These are phyloP conservation scores for Agastache rugosa DNA, from an alignment of 257 asterid genomes.

Conservation along the genomic window DNA sequence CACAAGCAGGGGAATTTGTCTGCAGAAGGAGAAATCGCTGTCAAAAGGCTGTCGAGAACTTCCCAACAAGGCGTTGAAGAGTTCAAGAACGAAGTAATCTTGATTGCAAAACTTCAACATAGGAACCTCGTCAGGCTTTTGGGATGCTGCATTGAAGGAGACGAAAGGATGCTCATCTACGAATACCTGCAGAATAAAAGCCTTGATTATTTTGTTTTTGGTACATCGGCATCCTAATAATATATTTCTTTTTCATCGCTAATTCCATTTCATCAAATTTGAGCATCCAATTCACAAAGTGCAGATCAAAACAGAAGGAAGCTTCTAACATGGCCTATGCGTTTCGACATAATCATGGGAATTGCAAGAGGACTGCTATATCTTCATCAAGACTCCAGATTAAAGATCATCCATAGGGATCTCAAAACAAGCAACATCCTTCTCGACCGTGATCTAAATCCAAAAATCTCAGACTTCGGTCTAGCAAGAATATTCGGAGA, in stretches of 20 bases:
- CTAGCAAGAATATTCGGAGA: conserved; percentile 49
- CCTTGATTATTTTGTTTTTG: conserved; percentile 37
- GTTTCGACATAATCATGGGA: conserved; percentile 45
- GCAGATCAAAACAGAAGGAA: conserved; percentile 38
- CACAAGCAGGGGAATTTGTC: conserved; percentile 44
- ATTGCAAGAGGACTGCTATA: conserved; percentile 53
- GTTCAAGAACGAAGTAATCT: conserved; percentile 40
- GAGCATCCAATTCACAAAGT: neutral
- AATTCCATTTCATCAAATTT: neutral
- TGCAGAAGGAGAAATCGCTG: conserved; percentile 48
- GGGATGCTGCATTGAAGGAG: conserved; percentile 54
- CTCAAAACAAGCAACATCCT: conserved; percentile 58
- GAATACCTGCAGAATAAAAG: conserved; percentile 43
- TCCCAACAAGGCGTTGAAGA: conserved; percentile 50
- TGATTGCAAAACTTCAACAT: conserved; percentile 56
- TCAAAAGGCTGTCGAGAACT: conserved; percentile 50
- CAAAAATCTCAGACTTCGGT: conserved; percentile 64
- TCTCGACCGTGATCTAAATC: conserved; percentile 42
- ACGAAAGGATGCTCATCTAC: conserved; percentile 40
- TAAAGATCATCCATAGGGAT: conserved; percentile 56
- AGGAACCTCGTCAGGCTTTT: conserved; percentile 55
- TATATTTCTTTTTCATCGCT: neutral
- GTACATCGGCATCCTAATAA: conserved; percentile 3
- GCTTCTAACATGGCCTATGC: conserved; percentile 49
- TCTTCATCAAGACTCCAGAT: conserved; percentile 58